Evolutionary conservation across 139 green algal species (phyloP).

Genomic region (Chlamydomonas sp.): DNA sequence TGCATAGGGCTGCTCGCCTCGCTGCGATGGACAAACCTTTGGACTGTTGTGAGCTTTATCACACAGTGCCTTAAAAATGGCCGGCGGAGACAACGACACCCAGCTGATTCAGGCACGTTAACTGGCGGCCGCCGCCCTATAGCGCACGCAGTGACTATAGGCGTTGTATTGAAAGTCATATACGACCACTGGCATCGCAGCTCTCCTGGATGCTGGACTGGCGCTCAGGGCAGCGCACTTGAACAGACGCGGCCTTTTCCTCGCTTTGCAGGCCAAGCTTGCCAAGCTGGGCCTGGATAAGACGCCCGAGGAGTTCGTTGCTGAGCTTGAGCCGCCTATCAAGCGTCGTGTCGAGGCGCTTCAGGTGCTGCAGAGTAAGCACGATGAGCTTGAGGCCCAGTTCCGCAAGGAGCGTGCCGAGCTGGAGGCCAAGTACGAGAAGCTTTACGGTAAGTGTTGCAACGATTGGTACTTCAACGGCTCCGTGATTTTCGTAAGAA

Average conservation of each 20-base stretch:
- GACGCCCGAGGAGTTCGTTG: slow-evolving; percentile 61
- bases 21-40: too few relatives aligned
- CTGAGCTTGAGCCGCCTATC: slow-evolving; percentile 54
- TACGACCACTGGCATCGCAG: too few relatives aligned
- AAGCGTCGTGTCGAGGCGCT: slow-evolving; percentile 58
- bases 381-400: slow-evolving; percentile 77
- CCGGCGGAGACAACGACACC: too few relatives aligned
- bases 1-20: too few relatives aligned
- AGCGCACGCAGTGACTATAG: too few relatives aligned
- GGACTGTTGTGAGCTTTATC: too few relatives aligned
- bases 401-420: slow-evolving; percentile 75
- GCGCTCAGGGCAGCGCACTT: background rate
- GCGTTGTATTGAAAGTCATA: too few relatives aligned
- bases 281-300: slow-evolving; percentile 49
- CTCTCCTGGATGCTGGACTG: too few relatives aligned
- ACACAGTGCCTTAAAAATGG: too few relatives aligned
- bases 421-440: slow-evolving; percentile 83
- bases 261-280: slow-evolving; percentile 43
- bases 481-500: background rate
- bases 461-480: background rate
- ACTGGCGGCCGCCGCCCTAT: too few relatives aligned
- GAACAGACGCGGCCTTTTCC: background rate
- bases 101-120: too few relatives aligned
- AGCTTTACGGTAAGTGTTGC: slow-evolving; percentile 67
- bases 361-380: slow-evolving; percentile 72